Conservation (phyloP, 208 protist species). For the Trypanosoma lewisi region DNA sequence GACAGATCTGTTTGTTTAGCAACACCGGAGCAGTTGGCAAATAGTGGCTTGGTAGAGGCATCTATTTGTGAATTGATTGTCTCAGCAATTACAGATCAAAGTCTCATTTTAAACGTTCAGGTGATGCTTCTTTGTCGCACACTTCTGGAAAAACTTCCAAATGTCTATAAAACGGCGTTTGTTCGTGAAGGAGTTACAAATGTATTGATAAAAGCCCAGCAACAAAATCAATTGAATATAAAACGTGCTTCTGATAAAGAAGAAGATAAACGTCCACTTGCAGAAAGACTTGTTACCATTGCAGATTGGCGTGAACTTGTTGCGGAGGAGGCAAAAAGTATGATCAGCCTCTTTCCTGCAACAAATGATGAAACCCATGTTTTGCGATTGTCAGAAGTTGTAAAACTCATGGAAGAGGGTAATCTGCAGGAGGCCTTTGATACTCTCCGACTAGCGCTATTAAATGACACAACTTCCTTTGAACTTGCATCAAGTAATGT, state of each 20-base stretch:
- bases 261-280: conserved; percentile 10
- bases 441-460: conserved; percentile 37
- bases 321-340: conserved; percentile 31
- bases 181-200: conserved; percentile 81
- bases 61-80: conserved; percentile 58
- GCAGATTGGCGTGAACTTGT: conserved; percentile 46
- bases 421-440: conserved; percentile 38
- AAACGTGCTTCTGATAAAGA: neutral
- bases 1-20: conserved; percentile 56
- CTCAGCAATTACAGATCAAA: conserved; percentile 46
- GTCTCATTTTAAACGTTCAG: conserved; percentile 44
- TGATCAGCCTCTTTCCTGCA: conserved; percentile 37
- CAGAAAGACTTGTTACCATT: conserved; percentile 21
- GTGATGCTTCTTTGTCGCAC: conserved; percentile 53
- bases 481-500: conserved; percentile 60
- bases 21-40: conserved; percentile 39
- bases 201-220: conserved; percentile 40
- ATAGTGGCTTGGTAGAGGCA: conserved; percentile 28
- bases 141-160: conserved; percentile 69
- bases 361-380: conserved; percentile 37
- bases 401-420: conserved; percentile 38
- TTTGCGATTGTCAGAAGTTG: conserved; percentile 36
- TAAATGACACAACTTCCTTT: conserved; percentile 54
- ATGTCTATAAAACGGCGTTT: conserved; percentile 64
- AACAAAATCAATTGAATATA: conserved; percentile 5